These are phyloP conservation scores for Microbotryum intermedium DNA, from an alignment of 1,284 basidiomycete species.

Conservation along the genomic window DNA sequence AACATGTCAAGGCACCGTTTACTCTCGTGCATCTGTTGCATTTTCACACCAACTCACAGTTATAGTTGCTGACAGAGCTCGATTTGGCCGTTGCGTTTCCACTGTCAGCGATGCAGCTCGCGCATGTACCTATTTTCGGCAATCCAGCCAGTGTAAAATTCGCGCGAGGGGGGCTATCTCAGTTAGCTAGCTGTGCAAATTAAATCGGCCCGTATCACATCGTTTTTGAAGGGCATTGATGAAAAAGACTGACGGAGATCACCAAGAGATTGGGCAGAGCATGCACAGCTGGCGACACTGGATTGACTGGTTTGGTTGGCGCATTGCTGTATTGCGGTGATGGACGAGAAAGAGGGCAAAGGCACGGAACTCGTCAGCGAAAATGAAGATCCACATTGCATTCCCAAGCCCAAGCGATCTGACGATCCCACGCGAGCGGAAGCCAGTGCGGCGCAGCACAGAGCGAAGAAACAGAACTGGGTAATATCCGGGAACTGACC, in stretches of 20 bases:
- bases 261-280: constrained; percentile 19
- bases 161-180: too few relatives aligned
- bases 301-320: constrained; percentile 10
- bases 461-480: not conserved
- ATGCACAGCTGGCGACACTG: constrained; percentile 22
- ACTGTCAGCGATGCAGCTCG: constrained; percentile 13
- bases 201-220: not conserved
- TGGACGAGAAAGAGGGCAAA: not conserved
- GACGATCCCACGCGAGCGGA: not conserved
- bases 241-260: constrained; percentile 8
- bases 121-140: constrained; percentile 4
- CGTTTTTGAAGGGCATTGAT: too few relatives aligned
- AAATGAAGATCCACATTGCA: not conserved
- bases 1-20: not conserved
- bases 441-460: not conserved
- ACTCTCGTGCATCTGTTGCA: too few relatives aligned
- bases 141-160: too few relatives aligned
- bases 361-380: not conserved
- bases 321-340: constrained; percentile 8
- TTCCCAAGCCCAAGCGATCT: not conserved
- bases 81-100: constrained; percentile 3
- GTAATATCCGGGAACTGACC: not conserved
- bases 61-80: constrained; percentile 20
- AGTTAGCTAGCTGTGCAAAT: not conserved
- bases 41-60: not conserved